Percentiles rank a stretch among this genome's conserved stretches.
Evolutionary conservation across 2,329 filamentous ascomycete species (phyloP).

Genomic region (Eutypella sp.): DNA sequence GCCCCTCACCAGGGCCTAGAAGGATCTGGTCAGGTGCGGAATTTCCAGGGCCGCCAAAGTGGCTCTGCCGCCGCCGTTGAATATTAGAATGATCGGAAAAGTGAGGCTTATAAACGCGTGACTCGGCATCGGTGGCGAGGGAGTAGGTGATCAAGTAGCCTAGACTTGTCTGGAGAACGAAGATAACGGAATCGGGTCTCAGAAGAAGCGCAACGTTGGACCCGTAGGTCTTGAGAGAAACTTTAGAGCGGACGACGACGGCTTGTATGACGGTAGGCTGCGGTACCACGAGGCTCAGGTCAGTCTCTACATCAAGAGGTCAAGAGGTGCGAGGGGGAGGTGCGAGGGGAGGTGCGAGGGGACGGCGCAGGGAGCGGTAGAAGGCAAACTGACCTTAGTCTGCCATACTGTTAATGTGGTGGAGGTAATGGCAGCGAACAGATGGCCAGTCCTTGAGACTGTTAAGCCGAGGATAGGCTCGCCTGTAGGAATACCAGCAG

Average conservation of each 20-base stretch:
- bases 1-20: slow-evolving; percentile 75
- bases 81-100: slow-evolving; percentile 65
- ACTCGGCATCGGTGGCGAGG: slow-evolving; percentile 75
- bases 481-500: slow-evolving; percentile 39
- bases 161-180: slow-evolving; percentile 80
- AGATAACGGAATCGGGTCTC: slow-evolving; percentile 84
- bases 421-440: slow-evolving; percentile 81
- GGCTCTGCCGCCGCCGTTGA: slow-evolving; percentile 56
- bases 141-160: slow-evolving; percentile 95
- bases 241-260: slow-evolving; percentile 73
- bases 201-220: slow-evolving; percentile 79
- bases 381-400: slow-evolving; percentile 62
- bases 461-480: slow-evolving; percentile 70
- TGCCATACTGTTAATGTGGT: slow-evolving; percentile 94
- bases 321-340: too few relatives aligned
- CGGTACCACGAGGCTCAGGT: slow-evolving; percentile 18
- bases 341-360: too few relatives aligned
- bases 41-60: slow-evolving; percentile 52
- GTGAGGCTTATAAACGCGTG: slow-evolving; percentile 78
- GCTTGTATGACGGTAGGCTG: slow-evolving; percentile 87
- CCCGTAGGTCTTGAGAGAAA: slow-evolving; percentile 79
- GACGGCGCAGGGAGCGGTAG: slow-evolving; percentile 4
- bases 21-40: slow-evolving; percentile 57
- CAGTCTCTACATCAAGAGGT: slow-evolving; percentile 16
- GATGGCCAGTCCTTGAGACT: slow-evolving; percentile 72